These are phyloP conservation scores for Teratosphaeria gauchensis DNA, from an alignment of 2,329 filamentous ascomycete genomes.

Conservation along the genomic window DNA sequence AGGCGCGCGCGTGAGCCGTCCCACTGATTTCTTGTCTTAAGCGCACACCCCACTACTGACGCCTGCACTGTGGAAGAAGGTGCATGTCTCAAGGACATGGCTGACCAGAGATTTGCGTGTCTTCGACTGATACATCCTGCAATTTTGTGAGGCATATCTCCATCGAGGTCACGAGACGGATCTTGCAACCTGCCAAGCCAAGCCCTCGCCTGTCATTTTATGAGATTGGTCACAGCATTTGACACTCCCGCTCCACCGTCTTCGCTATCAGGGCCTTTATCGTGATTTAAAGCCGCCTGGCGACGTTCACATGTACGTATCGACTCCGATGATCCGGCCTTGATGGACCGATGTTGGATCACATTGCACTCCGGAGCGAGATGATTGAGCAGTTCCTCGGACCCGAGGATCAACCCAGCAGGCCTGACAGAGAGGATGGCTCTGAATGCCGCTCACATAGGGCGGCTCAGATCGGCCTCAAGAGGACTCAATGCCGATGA, in stretches of 20 bases:
- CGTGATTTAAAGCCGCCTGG: neutral
- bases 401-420: conserved; percentile 4
- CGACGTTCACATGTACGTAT: neutral
- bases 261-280: neutral
- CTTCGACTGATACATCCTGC: neutral
- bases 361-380: neutral
- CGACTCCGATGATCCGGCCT: neutral
- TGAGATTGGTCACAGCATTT: neutral
- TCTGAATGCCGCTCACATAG: conserved; percentile 11
- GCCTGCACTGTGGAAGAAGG: neutral
- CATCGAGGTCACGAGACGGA: neutral
- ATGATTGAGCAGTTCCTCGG: conserved; percentile 7
- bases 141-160: neutral
- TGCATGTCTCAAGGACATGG: neutral
- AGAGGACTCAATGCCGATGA: conserved; percentile 19
- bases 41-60: neutral
- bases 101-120: neutral
- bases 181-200: neutral
- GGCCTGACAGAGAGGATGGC: conserved; percentile 13
- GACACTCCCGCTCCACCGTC: neutral
- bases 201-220: neutral
- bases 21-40: too few relatives aligned
- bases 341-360: neutral
- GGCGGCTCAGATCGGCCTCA: conserved; percentile 18
- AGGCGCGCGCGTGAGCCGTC: too few relatives aligned